These are phyloP conservation scores for Microbotryum silenes-acaulis DNA, from an alignment of 1,284 basidiomycete species.

Conservation along the genomic window DNA sequence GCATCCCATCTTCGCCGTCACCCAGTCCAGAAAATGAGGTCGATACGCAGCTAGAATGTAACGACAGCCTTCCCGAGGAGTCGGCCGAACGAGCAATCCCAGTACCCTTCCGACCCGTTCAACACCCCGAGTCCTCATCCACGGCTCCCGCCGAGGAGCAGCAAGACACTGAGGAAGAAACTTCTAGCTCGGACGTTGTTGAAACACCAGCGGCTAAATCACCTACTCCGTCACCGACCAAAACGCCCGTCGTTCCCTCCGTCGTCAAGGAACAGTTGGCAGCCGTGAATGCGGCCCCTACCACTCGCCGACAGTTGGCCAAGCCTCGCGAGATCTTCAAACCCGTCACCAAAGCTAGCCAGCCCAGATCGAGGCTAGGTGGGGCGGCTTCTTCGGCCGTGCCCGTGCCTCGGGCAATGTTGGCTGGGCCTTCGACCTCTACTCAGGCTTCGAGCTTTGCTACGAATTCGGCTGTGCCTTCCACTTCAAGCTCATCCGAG, in stretches of 20 bases:
- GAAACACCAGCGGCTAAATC: not conserved
- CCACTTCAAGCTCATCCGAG: too few species aligned
- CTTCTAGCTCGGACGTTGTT: not conserved
- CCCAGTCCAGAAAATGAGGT: too few species aligned
- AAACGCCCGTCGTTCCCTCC: not conserved
- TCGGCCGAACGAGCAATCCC: too few species aligned
- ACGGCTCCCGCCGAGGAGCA: too few species aligned
- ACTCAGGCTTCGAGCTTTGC: not conserved
- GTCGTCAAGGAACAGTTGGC: not conserved
- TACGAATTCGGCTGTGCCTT: not conserved
- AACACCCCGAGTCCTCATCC: not conserved
- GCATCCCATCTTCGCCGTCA: too few species aligned
- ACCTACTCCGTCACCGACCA: not conserved
- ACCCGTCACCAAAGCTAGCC: not conserved
- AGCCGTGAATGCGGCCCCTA: slow-evolving; percentile 12
- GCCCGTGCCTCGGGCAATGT: not conserved
- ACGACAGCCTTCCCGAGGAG: too few species aligned
- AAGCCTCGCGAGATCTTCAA: slow-evolving; percentile 3
- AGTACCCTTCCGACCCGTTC: not conserved
- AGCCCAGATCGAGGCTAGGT: not conserved
- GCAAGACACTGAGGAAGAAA: too few species aligned
- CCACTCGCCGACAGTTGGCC: slow-evolving; percentile 14
- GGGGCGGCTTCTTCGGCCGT: not conserved
- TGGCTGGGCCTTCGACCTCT: not conserved
- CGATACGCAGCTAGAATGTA: too few species aligned